phyloP scores from a whole-genome alignment of 352 stramenopile genomes.

The Globisporangium alternatum region DNA sequence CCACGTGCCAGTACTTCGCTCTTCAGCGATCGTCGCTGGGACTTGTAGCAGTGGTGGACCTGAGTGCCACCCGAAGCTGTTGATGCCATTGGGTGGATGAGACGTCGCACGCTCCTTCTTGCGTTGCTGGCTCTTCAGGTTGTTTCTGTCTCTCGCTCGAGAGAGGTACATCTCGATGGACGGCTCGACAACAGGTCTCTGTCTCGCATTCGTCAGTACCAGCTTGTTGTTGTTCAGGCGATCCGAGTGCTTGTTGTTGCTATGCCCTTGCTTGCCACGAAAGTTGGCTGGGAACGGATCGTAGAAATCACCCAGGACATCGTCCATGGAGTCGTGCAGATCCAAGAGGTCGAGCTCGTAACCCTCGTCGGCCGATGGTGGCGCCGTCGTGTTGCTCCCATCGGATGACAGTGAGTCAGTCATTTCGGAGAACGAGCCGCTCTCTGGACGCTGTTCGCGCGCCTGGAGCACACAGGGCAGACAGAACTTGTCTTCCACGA shows the following conservation, averaged over 20 bases:
- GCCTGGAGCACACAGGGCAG: slow-evolving; percentile 10
- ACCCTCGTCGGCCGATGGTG: neutral
- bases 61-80: neutral
- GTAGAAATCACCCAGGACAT: neutral
- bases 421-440: slow-evolving; percentile 4
- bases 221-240: neutral
- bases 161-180: slow-evolving; percentile 1
- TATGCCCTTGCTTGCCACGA: neutral
- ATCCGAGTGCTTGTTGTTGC: too few relatives aligned
- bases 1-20: neutral
- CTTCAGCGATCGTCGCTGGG: neutral
- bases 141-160: neutral
- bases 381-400: slow-evolving; percentile 3
- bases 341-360: slow-evolving; percentile 6
- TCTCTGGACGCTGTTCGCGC: slow-evolving; percentile 5
- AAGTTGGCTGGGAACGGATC: neutral
- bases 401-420: slow-evolving; percentile 3
- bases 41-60: neutral
- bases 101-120: slow-evolving; percentile 3
- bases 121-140: neutral
- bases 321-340: slow-evolving; percentile 4
- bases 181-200: neutral
- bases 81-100: neutral
- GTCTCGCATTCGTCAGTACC: neutral
- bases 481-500: slow-evolving; percentile 6